Conservation (phyloP, 106 monocot species). For the Vanilla planifolia region DNA sequence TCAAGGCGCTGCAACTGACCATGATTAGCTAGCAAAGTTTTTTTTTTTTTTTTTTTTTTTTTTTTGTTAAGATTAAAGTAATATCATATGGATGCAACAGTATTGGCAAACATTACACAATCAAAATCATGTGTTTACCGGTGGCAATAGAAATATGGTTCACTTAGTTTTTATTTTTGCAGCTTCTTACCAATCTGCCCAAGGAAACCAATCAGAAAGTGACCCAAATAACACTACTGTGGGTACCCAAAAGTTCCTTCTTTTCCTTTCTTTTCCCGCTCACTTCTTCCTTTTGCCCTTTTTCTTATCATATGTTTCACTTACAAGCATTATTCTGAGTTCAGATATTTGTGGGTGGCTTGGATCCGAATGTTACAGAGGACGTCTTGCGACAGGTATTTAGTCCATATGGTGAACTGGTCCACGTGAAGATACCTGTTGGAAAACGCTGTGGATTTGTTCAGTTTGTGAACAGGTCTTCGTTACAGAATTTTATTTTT, state of each 20-base stretch:
- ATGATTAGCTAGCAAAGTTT: no score
- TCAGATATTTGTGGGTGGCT: constrained; percentile 51
- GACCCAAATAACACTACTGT: constrained; percentile 46
- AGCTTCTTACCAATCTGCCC: constrained; percentile 33
- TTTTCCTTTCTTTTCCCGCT: background rate
- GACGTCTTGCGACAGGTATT: constrained; percentile 37
- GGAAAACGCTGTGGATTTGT: constrained; percentile 57
- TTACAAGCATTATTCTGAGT: background rate
- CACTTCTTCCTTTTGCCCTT: background rate
- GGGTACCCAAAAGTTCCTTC: constrained; percentile 17
- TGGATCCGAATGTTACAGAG: constrained; percentile 36
- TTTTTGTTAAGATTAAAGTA: no score
- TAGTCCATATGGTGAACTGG: constrained; percentile 36
- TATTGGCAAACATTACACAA: no score
- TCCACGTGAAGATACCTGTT: constrained; percentile 51
- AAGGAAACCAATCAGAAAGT: constrained; percentile 25
- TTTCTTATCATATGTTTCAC: background rate
- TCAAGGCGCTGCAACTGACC: no score
- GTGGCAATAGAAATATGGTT: no score
- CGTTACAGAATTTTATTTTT: no score
- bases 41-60: no score
- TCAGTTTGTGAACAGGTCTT: constrained; percentile 49
- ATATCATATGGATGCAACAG: no score
- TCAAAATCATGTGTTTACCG: no score
- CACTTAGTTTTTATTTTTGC: constrained; percentile 17